Evolutionary conservation across 306 rosid genomes (phyloP).

Genomic region (Senna tora): DNA sequence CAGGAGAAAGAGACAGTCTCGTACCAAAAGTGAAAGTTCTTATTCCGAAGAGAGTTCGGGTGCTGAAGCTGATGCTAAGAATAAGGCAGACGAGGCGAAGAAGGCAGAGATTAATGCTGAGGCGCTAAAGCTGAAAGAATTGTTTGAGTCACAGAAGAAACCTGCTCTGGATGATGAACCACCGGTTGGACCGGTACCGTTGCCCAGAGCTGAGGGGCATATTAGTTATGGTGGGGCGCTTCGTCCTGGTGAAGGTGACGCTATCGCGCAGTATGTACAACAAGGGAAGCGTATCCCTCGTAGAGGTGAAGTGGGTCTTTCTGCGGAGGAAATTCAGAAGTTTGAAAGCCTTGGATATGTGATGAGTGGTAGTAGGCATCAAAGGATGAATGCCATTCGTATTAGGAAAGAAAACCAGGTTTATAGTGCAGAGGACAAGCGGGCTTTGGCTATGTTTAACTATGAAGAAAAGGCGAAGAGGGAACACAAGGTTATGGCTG

Average conservation of each 20-base stretch:
- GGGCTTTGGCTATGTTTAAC: slow-evolving; percentile 96
- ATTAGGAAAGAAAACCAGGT: slow-evolving; percentile 98
- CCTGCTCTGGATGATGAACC: slow-evolving; percentile 67
- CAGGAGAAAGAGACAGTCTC: slow-evolving; percentile 47
- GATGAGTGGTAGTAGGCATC: slow-evolving; percentile 99
- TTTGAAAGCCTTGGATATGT: slow-evolving; percentile 90
- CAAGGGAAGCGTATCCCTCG: slow-evolving; percentile 98
- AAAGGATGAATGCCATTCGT: slow-evolving; percentile 99
- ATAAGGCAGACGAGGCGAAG: slow-evolving; percentile 48
- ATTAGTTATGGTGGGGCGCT: slow-evolving; percentile 99
- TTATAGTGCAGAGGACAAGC: slow-evolving; percentile 95
- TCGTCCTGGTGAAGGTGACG: slow-evolving; percentile 99
- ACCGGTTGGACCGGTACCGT: slow-evolving; percentile 87
- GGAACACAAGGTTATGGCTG: slow-evolving; percentile 97
- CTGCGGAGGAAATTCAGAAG: slow-evolving; percentile 89
- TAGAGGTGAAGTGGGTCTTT: slow-evolving; percentile 98
- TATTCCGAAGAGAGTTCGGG: slow-evolving; percentile 52
- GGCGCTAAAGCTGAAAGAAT: slow-evolving; percentile 67
- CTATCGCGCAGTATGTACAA: slow-evolving; percentile 94
- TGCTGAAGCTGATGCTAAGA: slow-evolving; percentile 48
- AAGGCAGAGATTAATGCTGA: slow-evolving; percentile 54
- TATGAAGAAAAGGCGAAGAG: slow-evolving; percentile 95
- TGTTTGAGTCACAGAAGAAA: slow-evolving; percentile 79
- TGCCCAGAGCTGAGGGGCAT: slow-evolving; percentile 96
- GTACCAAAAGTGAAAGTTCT: slow-evolving; percentile 45